Conservation (phyloP, 1,284 basidiomycete species). For the Ustilago nuda region DNA sequence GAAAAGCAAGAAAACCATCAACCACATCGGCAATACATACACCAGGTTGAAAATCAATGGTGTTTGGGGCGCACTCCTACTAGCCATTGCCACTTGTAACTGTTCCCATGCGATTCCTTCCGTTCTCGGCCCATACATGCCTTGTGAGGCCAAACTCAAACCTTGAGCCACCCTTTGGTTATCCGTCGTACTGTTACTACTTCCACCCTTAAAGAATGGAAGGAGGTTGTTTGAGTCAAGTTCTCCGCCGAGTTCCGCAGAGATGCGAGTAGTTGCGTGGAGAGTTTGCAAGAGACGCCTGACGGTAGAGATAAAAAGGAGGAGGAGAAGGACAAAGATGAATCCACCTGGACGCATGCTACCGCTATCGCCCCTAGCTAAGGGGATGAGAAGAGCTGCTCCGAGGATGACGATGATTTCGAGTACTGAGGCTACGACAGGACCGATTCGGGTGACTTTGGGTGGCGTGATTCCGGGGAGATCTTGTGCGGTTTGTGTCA, state of each 20-base stretch:
- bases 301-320: constrained; percentile 46
- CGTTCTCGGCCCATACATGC: constrained; percentile 52
- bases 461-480: constrained; percentile 33
- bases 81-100: constrained; percentile 49
- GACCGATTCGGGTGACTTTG: constrained; percentile 42
- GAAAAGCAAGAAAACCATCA: constrained; percentile 56
- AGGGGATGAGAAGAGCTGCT: constrained; percentile 48
- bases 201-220: constrained; percentile 49
- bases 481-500: constrained; percentile 43
- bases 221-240: constrained; percentile 32
- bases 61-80: constrained; percentile 45
- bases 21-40: constrained; percentile 56
- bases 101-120: constrained; percentile 55
- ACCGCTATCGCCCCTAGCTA: constrained; percentile 47
- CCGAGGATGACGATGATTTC: constrained; percentile 51
- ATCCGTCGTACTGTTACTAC: constrained; percentile 21
- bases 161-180: constrained; percentile 36
- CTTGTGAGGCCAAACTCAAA: constrained; percentile 40
- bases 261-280: constrained; percentile 44
- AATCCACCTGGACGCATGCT: constrained; percentile 44
- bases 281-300: constrained; percentile 46
- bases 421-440: constrained; percentile 40
- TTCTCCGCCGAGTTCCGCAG: constrained; percentile 33
- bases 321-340: constrained; percentile 49
- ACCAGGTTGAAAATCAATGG: constrained; percentile 57